phyloP scores from a whole-genome alignment of 2,329 filamentous ascomycete species.

The Thelonectria discophora region DNA sequence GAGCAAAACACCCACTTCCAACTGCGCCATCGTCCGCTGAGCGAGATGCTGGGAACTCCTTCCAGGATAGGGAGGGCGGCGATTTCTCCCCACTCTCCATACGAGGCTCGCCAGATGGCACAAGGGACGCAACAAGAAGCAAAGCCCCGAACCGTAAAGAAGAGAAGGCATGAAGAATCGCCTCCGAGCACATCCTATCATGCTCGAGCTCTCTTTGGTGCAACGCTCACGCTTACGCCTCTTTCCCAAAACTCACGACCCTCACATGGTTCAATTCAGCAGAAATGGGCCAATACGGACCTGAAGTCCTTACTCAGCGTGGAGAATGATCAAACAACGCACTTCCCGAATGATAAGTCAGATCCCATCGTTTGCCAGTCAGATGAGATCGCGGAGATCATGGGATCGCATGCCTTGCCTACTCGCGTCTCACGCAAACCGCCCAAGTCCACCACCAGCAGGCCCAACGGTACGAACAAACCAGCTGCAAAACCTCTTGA shows the following conservation, averaged over 20 bases:
- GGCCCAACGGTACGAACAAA: neutral
- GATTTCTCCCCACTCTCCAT: constrained; percentile 47
- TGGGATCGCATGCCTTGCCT: neutral
- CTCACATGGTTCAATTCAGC: constrained; percentile 30
- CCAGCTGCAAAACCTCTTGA: neutral
- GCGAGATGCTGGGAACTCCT: constrained; percentile 44
- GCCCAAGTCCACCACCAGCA: neutral
- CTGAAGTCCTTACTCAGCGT: constrained; percentile 1
- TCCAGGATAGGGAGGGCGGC: constrained; percentile 46
- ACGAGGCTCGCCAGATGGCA: constrained; percentile 43
- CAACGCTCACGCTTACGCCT: constrained; percentile 45
- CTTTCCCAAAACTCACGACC: constrained; percentile 27
- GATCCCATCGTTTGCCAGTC: neutral
- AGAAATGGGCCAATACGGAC: constrained; percentile 33
- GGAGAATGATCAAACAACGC: neutral
- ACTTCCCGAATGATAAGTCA: neutral
- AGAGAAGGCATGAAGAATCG: constrained; percentile 41
- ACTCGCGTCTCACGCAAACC: neutral
- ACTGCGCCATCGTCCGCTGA: constrained; percentile 57
- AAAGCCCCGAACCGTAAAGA: constrained; percentile 40
- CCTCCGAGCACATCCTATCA: constrained; percentile 47
- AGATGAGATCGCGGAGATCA: neutral
- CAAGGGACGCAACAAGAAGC: constrained; percentile 27
- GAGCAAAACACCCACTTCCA: constrained; percentile 47
- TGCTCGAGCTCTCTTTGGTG: constrained; percentile 49